Evolutionary conservation across 1,139 yeast genomes (phyloP).

Genomic region (Kodamaea anthophila): DNA sequence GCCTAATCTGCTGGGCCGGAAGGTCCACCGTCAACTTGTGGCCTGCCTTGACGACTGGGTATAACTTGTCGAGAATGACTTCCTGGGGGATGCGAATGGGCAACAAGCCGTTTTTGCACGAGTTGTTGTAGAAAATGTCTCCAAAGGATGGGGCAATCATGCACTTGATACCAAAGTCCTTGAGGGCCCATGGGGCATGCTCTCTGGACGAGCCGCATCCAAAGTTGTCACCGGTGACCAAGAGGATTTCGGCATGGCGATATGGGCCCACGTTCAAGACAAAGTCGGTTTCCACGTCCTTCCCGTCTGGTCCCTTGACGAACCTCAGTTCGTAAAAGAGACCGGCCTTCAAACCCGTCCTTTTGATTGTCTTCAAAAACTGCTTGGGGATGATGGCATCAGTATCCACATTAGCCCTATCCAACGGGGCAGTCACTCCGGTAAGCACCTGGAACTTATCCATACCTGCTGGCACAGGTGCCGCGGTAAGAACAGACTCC

Average conservation of each 20-base stretch:
- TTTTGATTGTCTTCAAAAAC: conserved; percentile 92
- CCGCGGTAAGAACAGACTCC: conserved; percentile 11
- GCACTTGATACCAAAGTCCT: conserved; percentile 92
- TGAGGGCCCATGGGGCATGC: conserved; percentile 99
- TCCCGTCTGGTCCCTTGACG: conserved; percentile 60
- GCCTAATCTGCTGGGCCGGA: conserved; percentile 72
- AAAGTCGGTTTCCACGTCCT: conserved; percentile 80
- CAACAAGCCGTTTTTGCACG: conserved; percentile 88
- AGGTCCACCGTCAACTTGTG: conserved; percentile 71
- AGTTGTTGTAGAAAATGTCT: conserved; percentile 94
- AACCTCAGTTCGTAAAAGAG: conserved; percentile 87
- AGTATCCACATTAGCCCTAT: conserved; percentile 92
- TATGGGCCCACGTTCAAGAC: conserved; percentile 81
- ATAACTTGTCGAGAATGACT: conserved; percentile 59
- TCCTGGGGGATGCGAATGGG: conserved; percentile 85
- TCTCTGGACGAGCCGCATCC: conserved; percentile 99
- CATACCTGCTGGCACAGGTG: conserved; percentile 49
- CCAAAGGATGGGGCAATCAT: conserved; percentile 98
- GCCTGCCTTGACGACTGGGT: conserved; percentile 76
- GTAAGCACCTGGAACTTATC: conserved; percentile 70
- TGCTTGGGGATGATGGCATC: conserved; percentile 98
- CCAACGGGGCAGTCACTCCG: conserved; percentile 90
- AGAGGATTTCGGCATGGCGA: conserved; percentile 70
- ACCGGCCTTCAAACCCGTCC: conserved; percentile 88
- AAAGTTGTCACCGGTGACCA: conserved; percentile 93